These are phyloP conservation scores for Aspergillus funiculosus DNA, from an alignment of 495 filamentous ascomycete species.

Conservation along the genomic window DNA sequence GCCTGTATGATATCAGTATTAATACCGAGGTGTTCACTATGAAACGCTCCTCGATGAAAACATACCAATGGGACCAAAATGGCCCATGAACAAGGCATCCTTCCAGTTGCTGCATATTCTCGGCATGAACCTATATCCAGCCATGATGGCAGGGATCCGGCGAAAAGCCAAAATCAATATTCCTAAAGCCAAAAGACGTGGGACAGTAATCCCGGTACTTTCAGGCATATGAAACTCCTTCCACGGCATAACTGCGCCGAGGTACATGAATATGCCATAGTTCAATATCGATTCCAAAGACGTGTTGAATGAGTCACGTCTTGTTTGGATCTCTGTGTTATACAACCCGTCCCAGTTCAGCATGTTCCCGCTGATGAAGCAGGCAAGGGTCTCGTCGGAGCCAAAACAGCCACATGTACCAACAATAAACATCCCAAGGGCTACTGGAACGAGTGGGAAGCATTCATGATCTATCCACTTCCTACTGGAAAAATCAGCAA, in stretches of 20 bases:
- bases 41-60: neutral
- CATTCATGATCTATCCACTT: constrained; percentile 36
- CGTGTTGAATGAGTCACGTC: constrained; percentile 38
- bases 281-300: constrained; percentile 35
- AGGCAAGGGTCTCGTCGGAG: constrained; percentile 37
- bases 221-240: constrained; percentile 26
- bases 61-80: constrained; percentile 39
- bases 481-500: constrained; percentile 9
- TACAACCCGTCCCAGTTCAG: constrained; percentile 39
- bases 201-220: constrained; percentile 27
- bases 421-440: constrained; percentile 34
- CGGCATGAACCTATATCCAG: constrained; percentile 36
- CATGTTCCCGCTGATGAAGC: constrained; percentile 35
- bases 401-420: constrained; percentile 38
- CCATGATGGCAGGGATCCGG: constrained; percentile 34
- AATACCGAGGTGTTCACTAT: too few species aligned
- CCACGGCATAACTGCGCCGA: constrained; percentile 40
- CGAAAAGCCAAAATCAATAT: constrained; percentile 33
- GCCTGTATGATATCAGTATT: constrained; percentile 21
- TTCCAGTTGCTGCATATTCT: constrained; percentile 33
- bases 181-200: constrained; percentile 28
- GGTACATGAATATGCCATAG: constrained; percentile 40
- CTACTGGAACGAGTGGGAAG: constrained; percentile 29
- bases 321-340: constrained; percentile 27
- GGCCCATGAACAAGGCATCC: constrained; percentile 38